These are phyloP conservation scores for Hyparrhenia diplandra DNA, from an alignment of 176 grass and related monocot genomes.

Conservation along the genomic window DNA sequence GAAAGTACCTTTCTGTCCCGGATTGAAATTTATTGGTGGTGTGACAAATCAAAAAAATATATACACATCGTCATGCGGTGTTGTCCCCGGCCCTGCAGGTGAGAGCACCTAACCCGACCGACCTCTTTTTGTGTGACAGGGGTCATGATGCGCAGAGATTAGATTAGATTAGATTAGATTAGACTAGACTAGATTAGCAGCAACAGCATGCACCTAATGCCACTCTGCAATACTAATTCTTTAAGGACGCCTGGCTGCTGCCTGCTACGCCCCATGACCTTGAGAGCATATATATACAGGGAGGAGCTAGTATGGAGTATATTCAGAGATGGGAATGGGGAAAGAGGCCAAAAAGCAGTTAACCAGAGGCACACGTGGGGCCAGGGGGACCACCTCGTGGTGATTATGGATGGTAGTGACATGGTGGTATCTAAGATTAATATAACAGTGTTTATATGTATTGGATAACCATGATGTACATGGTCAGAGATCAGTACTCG, in stretches of 20 bases:
- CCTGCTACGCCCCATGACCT: too few relatives aligned
- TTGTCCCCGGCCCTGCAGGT: not conserved
- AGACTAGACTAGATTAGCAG: conserved; percentile 7
- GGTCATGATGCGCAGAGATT: conserved; percentile 4
- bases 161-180: too few relatives aligned
- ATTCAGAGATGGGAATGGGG: not conserved
- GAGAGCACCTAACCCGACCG: not conserved
- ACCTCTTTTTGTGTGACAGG: not conserved
- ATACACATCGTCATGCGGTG: too few relatives aligned
- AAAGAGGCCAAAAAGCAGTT: not conserved
- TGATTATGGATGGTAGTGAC: not conserved
- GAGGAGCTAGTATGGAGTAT: too few relatives aligned
- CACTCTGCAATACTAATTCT: not conserved
- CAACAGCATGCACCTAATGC: conserved; percentile 7
- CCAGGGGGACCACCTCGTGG: not conserved
- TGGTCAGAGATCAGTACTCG: too few relatives aligned
- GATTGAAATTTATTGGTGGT: not conserved
- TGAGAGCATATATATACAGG: too few relatives aligned
- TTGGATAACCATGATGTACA: not conserved
- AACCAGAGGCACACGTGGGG: conserved; percentile 16
- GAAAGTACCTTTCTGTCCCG: not conserved
- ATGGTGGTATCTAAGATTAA: not conserved
- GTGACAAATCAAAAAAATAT: not conserved
- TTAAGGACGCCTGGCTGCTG: too few relatives aligned
- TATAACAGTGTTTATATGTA: not conserved